Percentiles rank a stretch among this genome's conserved stretches.
Evolutionary conservation across 305 asterid species (phyloP).

Genomic region (Ajuga reptans): DNA sequence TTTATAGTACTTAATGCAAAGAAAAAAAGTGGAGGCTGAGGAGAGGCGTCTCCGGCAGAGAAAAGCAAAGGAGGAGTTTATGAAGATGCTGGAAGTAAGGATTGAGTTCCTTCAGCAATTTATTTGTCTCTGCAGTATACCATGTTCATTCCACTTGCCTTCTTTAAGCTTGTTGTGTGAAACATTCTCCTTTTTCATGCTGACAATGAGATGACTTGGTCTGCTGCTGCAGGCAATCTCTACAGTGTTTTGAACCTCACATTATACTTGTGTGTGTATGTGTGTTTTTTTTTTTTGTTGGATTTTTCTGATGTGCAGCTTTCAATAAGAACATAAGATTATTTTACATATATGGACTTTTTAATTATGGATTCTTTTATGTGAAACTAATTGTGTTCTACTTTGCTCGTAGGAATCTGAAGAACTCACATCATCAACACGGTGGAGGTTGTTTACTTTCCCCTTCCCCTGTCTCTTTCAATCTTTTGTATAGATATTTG

Average conservation of each 20-base stretch:
- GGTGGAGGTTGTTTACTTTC: slow-evolving; percentile 67
- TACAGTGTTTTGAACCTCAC: background rate
- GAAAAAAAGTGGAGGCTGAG: slow-evolving; percentile 91
- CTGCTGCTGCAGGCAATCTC: slow-evolving; percentile 1
- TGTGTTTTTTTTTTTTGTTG: background rate
- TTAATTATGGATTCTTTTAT: background rate
- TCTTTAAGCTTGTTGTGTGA: slow-evolving; percentile 13
- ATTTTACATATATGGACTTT: background rate
- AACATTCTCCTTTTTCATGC: background rate
- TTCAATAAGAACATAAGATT: background rate
- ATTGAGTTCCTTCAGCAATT: slow-evolving; percentile 13
- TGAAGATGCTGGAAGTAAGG: slow-evolving; percentile 92
- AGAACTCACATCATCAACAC: slow-evolving; percentile 82
- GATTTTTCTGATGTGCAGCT: background rate
- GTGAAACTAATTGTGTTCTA: slow-evolving; percentile 19
- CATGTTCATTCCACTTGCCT: background rate
- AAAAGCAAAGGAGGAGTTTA: slow-evolving; percentile 81
- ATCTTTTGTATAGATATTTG: background rate
- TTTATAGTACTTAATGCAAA: slow-evolving; percentile 83
- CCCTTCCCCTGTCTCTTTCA: slow-evolving; percentile 11
- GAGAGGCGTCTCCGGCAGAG: slow-evolving; percentile 88
- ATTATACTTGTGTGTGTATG: background rate
- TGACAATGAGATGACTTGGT: background rate
- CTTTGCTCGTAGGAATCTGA: slow-evolving; percentile 62
- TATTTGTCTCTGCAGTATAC: background rate